Evolutionary conservation across 495 filamentous ascomycete genomes (phyloP), one percentile per base, ranked within the genome.

Genomic region (Aspergillus diversus): DNA sequence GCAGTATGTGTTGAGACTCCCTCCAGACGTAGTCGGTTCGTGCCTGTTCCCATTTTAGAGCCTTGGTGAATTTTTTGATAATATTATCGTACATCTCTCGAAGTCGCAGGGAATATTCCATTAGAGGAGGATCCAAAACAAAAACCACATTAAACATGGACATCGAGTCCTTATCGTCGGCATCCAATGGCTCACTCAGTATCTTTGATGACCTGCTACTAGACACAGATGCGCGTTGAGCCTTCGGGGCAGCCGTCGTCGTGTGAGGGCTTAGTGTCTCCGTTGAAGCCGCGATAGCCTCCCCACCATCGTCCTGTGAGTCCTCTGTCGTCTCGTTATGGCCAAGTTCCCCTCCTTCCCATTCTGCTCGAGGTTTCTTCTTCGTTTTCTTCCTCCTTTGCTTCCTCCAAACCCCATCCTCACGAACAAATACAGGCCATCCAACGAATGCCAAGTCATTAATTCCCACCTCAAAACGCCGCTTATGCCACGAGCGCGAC

Each of bases 91-190:
- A 96, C 71, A 97, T 88, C 55, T 94, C 87, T 58, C 87, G 83
- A 51, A 92, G 82, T 21, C 92, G 81, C 54, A 87, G 78, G 51
- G 89, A 88, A 66, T 89, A 89, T 72, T 96, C 91, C 47, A 91
- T 76, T 53, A 88, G 82, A 42, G 90, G 90, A 4, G 91, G 89
- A 68, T 91, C 88, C 53, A 97, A 76, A 37, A 97, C 90, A 75
- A 97, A 98, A 13, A 97, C 92, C 37, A 97, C 86, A 76, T 98
- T 93, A 73, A 99, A 99, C 93, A 97, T 97, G 27, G 87, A 92
- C 90, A 99, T 93, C 48, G 80, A 75, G 55, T 81, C 81, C 58
- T 75, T 80, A 55, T 89, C 85, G 63, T 86, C 85, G 8, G 81
- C 71, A 57, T 86, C 84, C 6, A 81, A 71, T 43, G 66, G 64